These are phyloP conservation scores for Papiliotrema nemorosa DNA, from an alignment of 1,284 basidiomycete genomes.

Conservation along the genomic window DNA sequence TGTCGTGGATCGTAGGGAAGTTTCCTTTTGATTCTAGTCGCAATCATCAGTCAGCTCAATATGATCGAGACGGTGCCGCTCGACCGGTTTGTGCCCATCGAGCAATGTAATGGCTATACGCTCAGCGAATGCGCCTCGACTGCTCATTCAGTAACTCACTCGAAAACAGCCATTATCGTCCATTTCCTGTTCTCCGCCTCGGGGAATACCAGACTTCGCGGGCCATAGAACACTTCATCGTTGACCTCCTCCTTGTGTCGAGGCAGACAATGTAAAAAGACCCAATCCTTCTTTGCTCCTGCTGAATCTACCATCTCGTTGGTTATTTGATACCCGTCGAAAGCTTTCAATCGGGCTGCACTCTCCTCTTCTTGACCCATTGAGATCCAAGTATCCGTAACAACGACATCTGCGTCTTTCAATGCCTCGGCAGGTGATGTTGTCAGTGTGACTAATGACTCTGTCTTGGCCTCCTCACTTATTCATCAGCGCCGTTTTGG, in stretches of 20 bases:
- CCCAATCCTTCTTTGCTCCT: conserved; percentile 83
- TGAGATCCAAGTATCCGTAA: conserved; percentile 97
- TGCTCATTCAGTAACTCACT: too few relatives aligned
- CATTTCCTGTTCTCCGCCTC: conserved; percentile 80
- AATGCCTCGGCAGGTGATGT: conserved; percentile 75
- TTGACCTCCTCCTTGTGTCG: conserved; percentile 90
- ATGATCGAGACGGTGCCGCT: too few relatives aligned
- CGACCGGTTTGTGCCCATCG: too few relatives aligned
- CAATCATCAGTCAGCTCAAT: too few relatives aligned
- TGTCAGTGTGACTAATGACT: conserved; percentile 40
- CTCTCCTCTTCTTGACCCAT: conserved; percentile 99
- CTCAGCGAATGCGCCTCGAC: too few relatives aligned
- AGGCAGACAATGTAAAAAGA: conserved; percentile 94
- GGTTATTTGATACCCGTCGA: conserved; percentile 91
- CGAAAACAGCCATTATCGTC: conserved; percentile 74
- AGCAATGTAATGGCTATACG: too few relatives aligned
- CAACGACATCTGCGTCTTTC: conserved; percentile 81
- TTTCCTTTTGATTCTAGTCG: too few relatives aligned
- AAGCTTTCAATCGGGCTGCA: conserved; percentile 79
- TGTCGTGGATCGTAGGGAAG: too few relatives aligned
- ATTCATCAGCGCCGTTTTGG: conserved; percentile 4
- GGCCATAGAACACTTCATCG: conserved; percentile 69
- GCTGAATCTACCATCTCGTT: conserved; percentile 73
- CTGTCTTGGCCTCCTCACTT: conserved; percentile 43
- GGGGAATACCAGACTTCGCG: conserved; percentile 51